Evolutionary conservation across 2,329 filamentous ascomycete species (phyloP).

Genomic region (Zymoseptoria pseudotritici): DNA sequence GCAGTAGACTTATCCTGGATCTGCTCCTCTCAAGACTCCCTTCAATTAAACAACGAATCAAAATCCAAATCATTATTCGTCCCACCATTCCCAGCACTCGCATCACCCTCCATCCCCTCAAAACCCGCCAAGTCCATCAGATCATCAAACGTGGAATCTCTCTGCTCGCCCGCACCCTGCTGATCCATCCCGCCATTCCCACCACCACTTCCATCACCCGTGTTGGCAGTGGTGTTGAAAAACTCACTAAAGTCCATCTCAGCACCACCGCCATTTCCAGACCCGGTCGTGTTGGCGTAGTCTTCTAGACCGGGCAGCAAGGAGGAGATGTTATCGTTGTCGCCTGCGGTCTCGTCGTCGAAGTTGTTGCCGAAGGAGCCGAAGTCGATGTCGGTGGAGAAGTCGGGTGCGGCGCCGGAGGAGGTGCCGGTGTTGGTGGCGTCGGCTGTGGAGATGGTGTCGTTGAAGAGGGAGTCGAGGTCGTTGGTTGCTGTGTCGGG

Average conservation of each 20-base stretch:
- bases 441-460: slow-evolving; percentile 16
- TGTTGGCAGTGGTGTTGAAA: slow-evolving; percentile 13
- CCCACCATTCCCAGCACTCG: slow-evolving; percentile 19
- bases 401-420: slow-evolving; percentile 15
- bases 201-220: slow-evolving; percentile 5
- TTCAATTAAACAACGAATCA: slow-evolving; percentile 16
- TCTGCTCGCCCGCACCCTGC: slow-evolving; percentile 13
- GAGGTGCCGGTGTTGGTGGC: slow-evolving; percentile 6
- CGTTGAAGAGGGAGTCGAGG: slow-evolving; percentile 31
- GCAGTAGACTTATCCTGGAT: too few species aligned
- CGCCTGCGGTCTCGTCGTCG: slow-evolving; percentile 16
- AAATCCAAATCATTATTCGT: slow-evolving; percentile 13
- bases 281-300: slow-evolving; percentile 29
- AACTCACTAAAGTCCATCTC: slow-evolving; percentile 24
- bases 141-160: slow-evolving; percentile 29
- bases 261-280: slow-evolving; percentile 7
- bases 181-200: slow-evolving; percentile 8
- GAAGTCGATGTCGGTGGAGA: slow-evolving; percentile 29
- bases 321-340: slow-evolving; percentile 29
- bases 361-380: slow-evolving; percentile 21
- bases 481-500: slow-evolving; percentile 25
- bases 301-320: slow-evolving; percentile 36
- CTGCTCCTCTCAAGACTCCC: not conserved
- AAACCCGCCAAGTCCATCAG: slow-evolving; percentile 31
- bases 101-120: slow-evolving; percentile 17